These are phyloP conservation scores for Corylus americana DNA, from an alignment of 306 rosid species.

Conservation along the genomic window DNA sequence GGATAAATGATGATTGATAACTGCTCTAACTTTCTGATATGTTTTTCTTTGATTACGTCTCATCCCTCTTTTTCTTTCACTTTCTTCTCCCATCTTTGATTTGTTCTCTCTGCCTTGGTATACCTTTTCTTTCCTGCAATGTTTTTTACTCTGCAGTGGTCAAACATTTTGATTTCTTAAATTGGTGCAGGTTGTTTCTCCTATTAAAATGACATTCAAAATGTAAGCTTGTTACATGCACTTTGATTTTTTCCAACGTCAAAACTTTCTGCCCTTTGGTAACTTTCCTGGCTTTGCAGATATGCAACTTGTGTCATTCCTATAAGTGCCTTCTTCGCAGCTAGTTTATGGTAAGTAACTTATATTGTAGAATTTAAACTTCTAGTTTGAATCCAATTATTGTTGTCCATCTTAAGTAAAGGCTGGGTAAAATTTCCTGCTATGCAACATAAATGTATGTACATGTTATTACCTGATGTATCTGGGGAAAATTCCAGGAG, in stretches of 20 bases:
- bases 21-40: background rate
- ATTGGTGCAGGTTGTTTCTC: constrained; percentile 30
- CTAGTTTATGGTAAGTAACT: constrained; percentile 24
- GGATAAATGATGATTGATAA: background rate
- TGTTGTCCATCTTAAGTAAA: background rate
- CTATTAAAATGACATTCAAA: constrained; percentile 34
- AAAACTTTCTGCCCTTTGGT: background rate
- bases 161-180: constrained; percentile 3
- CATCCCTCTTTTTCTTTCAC: background rate
- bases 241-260: background rate
- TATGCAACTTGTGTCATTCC: constrained; percentile 33
- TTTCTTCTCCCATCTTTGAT: constrained; percentile 1
- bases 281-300: constrained; percentile 18
- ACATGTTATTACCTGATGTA: background rate
- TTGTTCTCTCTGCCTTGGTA: background rate
- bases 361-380: background rate
- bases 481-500: background rate
- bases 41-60: background rate
- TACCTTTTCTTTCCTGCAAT: constrained; percentile 11
- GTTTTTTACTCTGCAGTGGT: background rate
- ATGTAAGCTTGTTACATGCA: constrained; percentile 20
- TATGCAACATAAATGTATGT: background rate
- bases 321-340: constrained; percentile 35
- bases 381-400: background rate
- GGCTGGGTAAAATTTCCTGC: background rate